Base-by-base conservation (phyloP, 192 early-diverging fungal species). In the Rhizophagus clarus region DNA sequence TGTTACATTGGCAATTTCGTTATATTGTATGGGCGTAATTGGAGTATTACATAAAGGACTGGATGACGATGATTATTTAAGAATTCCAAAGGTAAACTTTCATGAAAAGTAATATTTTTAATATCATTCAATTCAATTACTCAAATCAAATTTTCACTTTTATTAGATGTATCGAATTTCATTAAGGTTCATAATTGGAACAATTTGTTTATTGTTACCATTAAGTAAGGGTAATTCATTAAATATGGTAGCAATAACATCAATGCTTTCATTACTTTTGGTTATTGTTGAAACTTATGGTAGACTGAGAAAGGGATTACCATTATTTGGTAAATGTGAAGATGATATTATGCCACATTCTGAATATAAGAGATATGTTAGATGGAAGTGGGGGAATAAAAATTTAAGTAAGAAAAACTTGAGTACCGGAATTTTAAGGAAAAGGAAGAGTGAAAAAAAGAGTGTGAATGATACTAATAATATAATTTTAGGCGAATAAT, bases 221-320 rank as follows among this genome's bases (percentile, higher is more conserved):
- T 40, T 81, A 22, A 62, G 63, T 14, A 69, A 77, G 17, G 26
- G 77, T 4, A 70, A 77, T 32, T 32, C 76, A 34, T 64, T 77
- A 42, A 47, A 76, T n/a, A 26, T 81, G 10, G 4, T 79, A 0
- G 12, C 62, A 12, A 70, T 42, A 15, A 31, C 78, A 9, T 22
- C 72, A 29, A 22, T 32, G 14, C 20, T 81, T 24, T 76, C 80
- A 24, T 24, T 81, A 12, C 2, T 79, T 29, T 24, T 78, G 17
- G 67, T 81, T n/a, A 34, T 77, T 6, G 11, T 81, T 26, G 80
- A 81, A 76, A 78, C 76, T n/a, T 75, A 77, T 32, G 80, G 80
- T 32, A 80, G 80, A 20, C 26, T 81, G 17, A 80, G 28, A 32
- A 31, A 17, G 17, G 56, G 71, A 4, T 9, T 17, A 20, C 77